These are phyloP conservation scores for Fusarium xylarioides DNA, from an alignment of 2,329 filamentous ascomycete species.

Conservation along the genomic window DNA sequence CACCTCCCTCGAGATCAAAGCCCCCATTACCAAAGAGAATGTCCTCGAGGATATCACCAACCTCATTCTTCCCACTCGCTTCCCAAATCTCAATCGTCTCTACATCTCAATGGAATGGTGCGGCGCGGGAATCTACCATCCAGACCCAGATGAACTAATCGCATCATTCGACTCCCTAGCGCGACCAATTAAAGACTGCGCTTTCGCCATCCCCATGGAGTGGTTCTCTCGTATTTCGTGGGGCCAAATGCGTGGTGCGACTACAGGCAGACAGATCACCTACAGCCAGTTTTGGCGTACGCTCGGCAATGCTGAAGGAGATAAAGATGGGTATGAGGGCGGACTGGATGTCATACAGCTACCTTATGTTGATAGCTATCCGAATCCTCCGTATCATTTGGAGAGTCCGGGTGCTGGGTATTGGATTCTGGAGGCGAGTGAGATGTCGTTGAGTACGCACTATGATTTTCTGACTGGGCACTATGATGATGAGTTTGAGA, in stretches of 20 bases:
- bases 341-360: not conserved
- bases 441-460: not conserved
- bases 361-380: conserved; percentile 4
- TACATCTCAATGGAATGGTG: not conserved
- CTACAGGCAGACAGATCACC: not conserved
- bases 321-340: not conserved
- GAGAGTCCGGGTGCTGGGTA: not conserved
- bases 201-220: not conserved
- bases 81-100: not conserved
- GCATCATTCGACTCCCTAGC: not conserved
- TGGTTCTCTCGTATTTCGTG: not conserved
- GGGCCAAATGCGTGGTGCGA: not conserved
- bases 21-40: not conserved
- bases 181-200: not conserved
- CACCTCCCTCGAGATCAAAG: conserved; percentile 8
- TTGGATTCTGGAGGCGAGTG: conserved; percentile 5
- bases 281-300: conserved; percentile 4
- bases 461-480: not conserved
- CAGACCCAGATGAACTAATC: not conserved
- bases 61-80: not conserved
- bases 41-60: not conserved
- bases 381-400: not conserved
- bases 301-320: not conserved
- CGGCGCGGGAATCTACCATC: accelerated
- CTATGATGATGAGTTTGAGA: not conserved